Evolutionary conservation across 2,329 filamentous ascomycete genomes (phyloP), one percentile per base, ranked within the genome.

Genomic region (Hypoxylon rubiginosum): DNA sequence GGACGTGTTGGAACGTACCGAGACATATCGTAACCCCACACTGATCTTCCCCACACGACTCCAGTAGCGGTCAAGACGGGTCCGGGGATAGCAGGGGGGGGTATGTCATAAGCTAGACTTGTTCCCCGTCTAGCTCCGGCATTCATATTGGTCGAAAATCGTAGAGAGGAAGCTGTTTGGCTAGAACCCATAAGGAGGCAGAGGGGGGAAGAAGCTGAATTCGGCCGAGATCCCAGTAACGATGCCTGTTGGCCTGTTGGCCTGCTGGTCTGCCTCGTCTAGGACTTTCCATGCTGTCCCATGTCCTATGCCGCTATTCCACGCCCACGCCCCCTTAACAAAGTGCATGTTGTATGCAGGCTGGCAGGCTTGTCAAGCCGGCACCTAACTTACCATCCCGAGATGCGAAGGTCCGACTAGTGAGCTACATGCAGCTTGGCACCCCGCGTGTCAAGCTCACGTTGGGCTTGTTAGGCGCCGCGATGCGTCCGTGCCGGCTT

Each of bases 11-110:
- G 32, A 57, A 19, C 28, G n/a, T 19, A 48, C 60, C 45, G 32
- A 51, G 46, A 59, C 57, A 55, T 41, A 46, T 46, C 30, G 9
- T 50, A 53, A 64, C 56, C 59, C 61, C 62, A 62, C 62, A 50
- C 36, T 53, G 17, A 15, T 41, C 21, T 28, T 59, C 66, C 62
- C 66, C 62, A 68, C 66, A 66, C 62, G 61, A 62, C 59, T 66
- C 66, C 58, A 58, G n/a, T 28, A 53, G 51, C 54, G 55, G 58
- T 62, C 62, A 62, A 53, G 58, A 55, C 46, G 58, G 58, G 49
- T 66, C 62, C 34, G 58, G 66, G 62, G 66, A 49, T 56, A 39
- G 17, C 51, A 36, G n/a, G 54, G 58, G 55, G 49, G 55, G 49
- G 24, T 61, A 62, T 65, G 62, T 66, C 66, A 66, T 63, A 55